Conservation (phyloP, 2,329 filamentous ascomycete species). For the Hypoxylon sp. region DNA sequence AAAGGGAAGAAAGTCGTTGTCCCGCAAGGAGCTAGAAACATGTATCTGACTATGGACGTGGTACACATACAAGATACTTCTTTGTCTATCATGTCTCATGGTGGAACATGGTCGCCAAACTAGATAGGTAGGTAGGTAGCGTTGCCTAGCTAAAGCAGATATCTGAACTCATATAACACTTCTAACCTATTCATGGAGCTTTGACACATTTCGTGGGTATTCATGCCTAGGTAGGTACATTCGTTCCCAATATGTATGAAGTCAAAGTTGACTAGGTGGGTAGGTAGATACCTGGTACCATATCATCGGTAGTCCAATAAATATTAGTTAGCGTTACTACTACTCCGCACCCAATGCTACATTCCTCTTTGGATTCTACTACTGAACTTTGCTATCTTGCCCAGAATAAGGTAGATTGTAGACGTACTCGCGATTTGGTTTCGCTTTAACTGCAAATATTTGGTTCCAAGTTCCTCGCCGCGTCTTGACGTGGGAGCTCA, state of each 20-base stretch:
- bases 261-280: background rate
- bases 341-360: conserved; percentile 39
- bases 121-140: background rate
- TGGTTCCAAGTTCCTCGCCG: background rate
- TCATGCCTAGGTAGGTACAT: background rate
- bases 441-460: background rate
- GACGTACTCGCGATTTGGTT: background rate
- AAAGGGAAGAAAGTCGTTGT: too few relatives aligned
- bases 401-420: background rate
- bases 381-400: conserved; percentile 2
- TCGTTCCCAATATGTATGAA: background rate
- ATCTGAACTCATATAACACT: background rate
- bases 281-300: background rate
- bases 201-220: too few relatives aligned
- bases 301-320: too few relatives aligned
- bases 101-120: background rate
- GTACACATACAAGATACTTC: too few relatives aligned
- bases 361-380: conserved; percentile 31
- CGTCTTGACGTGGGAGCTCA: background rate
- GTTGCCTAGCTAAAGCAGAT: background rate
- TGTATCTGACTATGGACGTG: too few relatives aligned
- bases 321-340: background rate
- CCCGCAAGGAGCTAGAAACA: too few relatives aligned
- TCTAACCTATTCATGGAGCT: background rate
- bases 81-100: too few relatives aligned